Evolutionary conservation across 2,329 filamentous ascomycete genomes (phyloP), one percentile per base, ranked within the genome.

Genomic region (Calonectria multiphialidica): DNA sequence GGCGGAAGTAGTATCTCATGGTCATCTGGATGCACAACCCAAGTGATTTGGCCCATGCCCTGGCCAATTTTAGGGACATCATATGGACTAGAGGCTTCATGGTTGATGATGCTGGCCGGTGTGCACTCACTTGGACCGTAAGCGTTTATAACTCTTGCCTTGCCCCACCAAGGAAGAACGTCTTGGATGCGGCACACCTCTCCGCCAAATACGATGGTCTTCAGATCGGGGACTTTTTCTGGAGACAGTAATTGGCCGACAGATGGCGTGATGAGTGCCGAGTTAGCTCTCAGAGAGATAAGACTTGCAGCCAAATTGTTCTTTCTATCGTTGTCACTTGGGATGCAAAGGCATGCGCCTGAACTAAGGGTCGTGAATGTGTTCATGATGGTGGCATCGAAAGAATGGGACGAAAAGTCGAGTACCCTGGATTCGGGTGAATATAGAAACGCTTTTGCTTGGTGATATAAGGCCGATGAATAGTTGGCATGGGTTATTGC

Each of bases 71-170:
- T 57, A 3, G 49, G 16, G 10, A 37, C 9, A 16, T 66, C 49
- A 4, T 28, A 40, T 21, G 37, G 50, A 30, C 21, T 42, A 3
- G 45, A 28, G 7, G 42, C 7, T 13, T 64, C n/a, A 2, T 16
- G 3, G 21, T 57, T 63, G 5, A 66, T 16, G 1, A 35, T 35
- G n/a, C 35, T 55, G 6, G 33, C 3, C n/a, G 42, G 33, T 1
- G 47, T 72, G 18, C 76, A 76, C 13, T 76, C 68, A 7, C 45
- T 57, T 5, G 78, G 76, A 3, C 79, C 79, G n/a, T 75, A 80
- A 1, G 4, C 44, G n/a, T 74, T 77, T 37, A 68, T 7, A 5
- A 78, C 28, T 0, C 49, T 44, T 3, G 72, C 45, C 6, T 68
- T 18, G 10, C 53, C 71, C 8, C 35, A 45, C 79, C 80, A 80